Base-by-base conservation (phyloP, 2,329 filamentous ascomycete species). In the Aureobasidium sp. region DNA sequence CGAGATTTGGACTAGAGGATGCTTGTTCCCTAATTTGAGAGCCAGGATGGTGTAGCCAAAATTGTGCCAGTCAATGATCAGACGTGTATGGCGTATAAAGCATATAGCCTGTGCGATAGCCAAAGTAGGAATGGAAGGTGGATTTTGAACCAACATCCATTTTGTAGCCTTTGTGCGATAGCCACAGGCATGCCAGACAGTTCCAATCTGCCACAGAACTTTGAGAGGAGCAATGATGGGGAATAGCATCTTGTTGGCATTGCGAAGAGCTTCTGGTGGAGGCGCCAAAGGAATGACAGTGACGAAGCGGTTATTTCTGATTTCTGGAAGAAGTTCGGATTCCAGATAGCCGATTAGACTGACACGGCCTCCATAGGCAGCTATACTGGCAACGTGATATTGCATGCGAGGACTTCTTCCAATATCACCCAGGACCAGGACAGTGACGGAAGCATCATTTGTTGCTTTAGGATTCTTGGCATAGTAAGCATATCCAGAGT, bases 21-120 rank as follows among this genome's bases (percentile, higher is more conserved):
- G 90, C 6, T 71, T 74, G 1, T 76, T 66, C 0, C 85, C 84
- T 1, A 88, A 77, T 65, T 86, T 87, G 53, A 88, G 74, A 1
- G 82, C 89, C 3, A 99, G 84, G 68, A 99, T 96, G 9, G 91
- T 93, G 81, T 93, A 96, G 68, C 93, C 94, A 75, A 97, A 97
- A 76, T 99, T 99, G 79, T 99, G 94, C 94, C 94, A 99, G 78
- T 99, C 94, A 61, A 97, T 89, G 64, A 97, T 81, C 4, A 99
- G 82, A 62, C 84, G 84, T 43, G 90, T 96, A 68, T 90, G 87
- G 55, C 94, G 87, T 56, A 96, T 74, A 67, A 86, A 83, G 69
- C 89, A 90, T 52, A 90, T 81, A 3, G 92, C 65, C 26, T 87
- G 80, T 17, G 90, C 88, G 41, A 97, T 79, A 57, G 87, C 84